These are phyloP conservation scores for Termitomyces sp. DNA, from an alignment of 768 basidiomycete genomes.

Conservation along the genomic window DNA sequence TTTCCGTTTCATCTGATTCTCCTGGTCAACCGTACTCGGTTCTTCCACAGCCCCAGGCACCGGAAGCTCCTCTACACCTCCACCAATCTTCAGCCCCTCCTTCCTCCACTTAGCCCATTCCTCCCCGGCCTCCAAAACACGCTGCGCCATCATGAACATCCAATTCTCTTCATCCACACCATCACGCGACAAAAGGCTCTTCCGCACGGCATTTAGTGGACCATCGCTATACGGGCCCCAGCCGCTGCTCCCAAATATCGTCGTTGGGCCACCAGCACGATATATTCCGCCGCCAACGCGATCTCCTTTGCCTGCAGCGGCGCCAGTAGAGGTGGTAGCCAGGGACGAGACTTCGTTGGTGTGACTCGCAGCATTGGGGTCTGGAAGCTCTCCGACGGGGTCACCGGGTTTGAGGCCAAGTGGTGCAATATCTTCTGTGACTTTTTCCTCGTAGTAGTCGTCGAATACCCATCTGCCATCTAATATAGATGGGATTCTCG, in stretches of 20 bases:
- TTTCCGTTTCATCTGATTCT: constrained; percentile 20
- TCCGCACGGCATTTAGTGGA: constrained; percentile 78
- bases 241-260: constrained; percentile 80
- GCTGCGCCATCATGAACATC: constrained; percentile 77
- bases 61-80: constrained; percentile 27
- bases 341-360: constrained; percentile 37
- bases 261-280: constrained; percentile 88
- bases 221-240: constrained; percentile 88
- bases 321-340: constrained; percentile 28
- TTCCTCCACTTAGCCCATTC: constrained; percentile 58
- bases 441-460: constrained; percentile 93
- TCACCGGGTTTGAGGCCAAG: constrained; percentile 81
- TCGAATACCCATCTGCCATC: constrained; percentile 92
- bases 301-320: constrained; percentile 31
- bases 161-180: constrained; percentile 87
- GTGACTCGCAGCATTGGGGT: constrained; percentile 54
- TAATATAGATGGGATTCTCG: constrained; percentile 21
- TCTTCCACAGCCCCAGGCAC: constrained; percentile 23
- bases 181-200: constrained; percentile 70
- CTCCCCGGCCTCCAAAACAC: constrained; percentile 56
- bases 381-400: constrained; percentile 75
- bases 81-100: constrained; percentile 46
- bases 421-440: constrained; percentile 68
- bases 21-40: constrained; percentile 4
- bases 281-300: constrained; percentile 63